Evolutionary conservation across 2,329 filamentous ascomycete genomes (phyloP).

Genomic region (Bretziella fagacearum): DNA sequence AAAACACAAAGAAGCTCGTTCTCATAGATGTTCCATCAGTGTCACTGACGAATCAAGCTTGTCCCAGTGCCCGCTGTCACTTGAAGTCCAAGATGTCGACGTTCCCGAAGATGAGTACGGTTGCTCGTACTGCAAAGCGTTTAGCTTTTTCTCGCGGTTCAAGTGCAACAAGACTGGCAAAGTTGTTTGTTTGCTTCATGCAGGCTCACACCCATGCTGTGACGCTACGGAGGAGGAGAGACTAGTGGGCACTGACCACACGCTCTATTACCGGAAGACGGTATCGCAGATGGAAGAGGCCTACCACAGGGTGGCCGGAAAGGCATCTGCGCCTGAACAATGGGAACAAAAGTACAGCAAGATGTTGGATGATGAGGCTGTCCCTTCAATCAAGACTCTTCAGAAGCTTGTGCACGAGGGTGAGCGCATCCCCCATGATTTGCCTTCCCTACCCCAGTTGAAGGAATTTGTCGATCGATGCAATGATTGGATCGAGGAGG

Average conservation of each 20-base stretch:
- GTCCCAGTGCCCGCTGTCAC: conserved; percentile 39
- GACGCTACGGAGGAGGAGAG: conserved; percentile 48
- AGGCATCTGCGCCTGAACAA: conserved; percentile 64
- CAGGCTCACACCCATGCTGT: conserved; percentile 68
- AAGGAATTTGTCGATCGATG: conserved; percentile 86
- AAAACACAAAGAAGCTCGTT: conserved; percentile 39
- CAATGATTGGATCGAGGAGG: conserved; percentile 96
- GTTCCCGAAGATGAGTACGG: conserved; percentile 84
- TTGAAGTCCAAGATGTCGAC: conserved; percentile 53
- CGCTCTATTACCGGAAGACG: conserved; percentile 59
- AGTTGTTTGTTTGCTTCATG: conserved; percentile 66
- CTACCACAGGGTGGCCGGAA: conserved; percentile 66
- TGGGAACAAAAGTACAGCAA: conserved; percentile 87
- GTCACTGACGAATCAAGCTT: conserved; percentile 15
- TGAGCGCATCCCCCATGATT: conserved; percentile 84
- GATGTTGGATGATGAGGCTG: conserved; percentile 65
- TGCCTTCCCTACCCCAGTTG: conserved; percentile 66
- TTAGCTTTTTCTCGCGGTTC: conserved; percentile 79
- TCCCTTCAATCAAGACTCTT: conserved; percentile 70
- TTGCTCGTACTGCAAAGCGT: conserved; percentile 82
- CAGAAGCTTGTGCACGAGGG: conserved; percentile 77
- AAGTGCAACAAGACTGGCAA: conserved; percentile 70
- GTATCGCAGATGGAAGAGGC: conserved; percentile 50
- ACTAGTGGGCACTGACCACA: conserved; percentile 53
- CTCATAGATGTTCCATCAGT: conserved; percentile 38